Percentiles rank a stretch among this genome's conserved stretches.
phyloP scores from a whole-genome alignment of 2,329 filamentous ascomycete genomes.

The Balansia obtecta region DNA sequence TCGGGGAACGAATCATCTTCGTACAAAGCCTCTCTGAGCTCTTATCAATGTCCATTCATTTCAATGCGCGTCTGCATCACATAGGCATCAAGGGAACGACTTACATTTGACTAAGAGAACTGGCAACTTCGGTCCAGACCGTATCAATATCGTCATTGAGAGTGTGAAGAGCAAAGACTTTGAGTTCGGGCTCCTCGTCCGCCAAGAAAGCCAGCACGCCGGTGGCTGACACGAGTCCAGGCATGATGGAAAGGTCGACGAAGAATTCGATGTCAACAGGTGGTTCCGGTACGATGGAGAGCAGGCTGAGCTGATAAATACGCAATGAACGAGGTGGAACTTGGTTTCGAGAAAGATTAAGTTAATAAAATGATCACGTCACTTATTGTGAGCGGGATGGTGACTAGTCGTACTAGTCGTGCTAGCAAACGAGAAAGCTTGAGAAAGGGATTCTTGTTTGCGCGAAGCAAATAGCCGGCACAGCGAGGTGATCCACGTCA shows the following conservation, averaged over 20 bases:
- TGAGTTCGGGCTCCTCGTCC: conserved; percentile 87
- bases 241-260: conserved; percentile 45
- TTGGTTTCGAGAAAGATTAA: too few species aligned
- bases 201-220: conserved; percentile 91
- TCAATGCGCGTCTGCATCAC: not conserved
- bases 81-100: conserved; percentile 9
- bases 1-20: conserved; percentile 93
- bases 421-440: not conserved
- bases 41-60: not conserved
- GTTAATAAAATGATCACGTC: too few species aligned
- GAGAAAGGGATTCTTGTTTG: not conserved
- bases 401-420: not conserved
- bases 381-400: not conserved
- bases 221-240: conserved; percentile 84
- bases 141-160: conserved; percentile 95
- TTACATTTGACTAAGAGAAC: conserved; percentile 85
- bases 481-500: conserved; percentile 31
- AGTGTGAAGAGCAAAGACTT: conserved; percentile 87
- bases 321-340: not conserved
- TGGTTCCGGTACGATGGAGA: not conserved
- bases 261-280: conserved; percentile 4
- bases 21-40: conserved; percentile 77
- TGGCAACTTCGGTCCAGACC: conserved; percentile 94
- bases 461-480: conserved; percentile 9
- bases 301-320: not conserved